Percentiles rank a stretch among this genome's conserved stretches.
These are phyloP conservation scores for Kwoniella bestiolae DNA, from an alignment of 768 basidiomycete species.

Conservation along the genomic window DNA sequence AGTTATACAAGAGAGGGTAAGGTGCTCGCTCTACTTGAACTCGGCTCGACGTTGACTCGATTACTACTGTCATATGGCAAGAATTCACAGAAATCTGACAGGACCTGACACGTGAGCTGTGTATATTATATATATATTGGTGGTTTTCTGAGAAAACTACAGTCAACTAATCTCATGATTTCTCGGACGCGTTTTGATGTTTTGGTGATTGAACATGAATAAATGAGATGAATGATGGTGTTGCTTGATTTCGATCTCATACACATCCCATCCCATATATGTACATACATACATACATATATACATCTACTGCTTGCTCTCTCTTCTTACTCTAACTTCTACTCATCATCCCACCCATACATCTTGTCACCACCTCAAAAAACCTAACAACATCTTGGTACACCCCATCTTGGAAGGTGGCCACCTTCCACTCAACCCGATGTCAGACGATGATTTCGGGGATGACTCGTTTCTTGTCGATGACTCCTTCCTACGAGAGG, in stretches of 20 bases:
- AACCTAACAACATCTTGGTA: slow-evolving; percentile 1
- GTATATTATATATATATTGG: too few species aligned
- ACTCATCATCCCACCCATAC: background rate
- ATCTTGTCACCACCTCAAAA: background rate
- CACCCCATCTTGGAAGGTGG: slow-evolving; percentile 6
- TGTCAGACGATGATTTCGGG: slow-evolving; percentile 54
- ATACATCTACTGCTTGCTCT: slow-evolving; percentile 3
- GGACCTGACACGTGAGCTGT: background rate
- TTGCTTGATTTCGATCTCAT: too few species aligned
- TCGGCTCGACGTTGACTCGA: too few species aligned
- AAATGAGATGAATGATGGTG: too few species aligned
- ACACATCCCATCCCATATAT: background rate
- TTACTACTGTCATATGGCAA: too few species aligned
- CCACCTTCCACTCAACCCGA: slow-evolving; percentile 22
- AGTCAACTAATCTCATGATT: slow-evolving; percentile 7
- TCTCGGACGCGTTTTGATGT: slow-evolving; percentile 1
- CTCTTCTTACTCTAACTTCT: background rate
- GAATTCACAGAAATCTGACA: slow-evolving; percentile 1
- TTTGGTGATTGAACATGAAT: background rate
- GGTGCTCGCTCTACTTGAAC: too few species aligned
- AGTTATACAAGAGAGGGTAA: too few species aligned
- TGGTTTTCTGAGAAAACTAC: background rate
- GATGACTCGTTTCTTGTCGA: slow-evolving; percentile 48
- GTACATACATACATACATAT: background rate
- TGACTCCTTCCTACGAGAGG: slow-evolving; percentile 44